Evolutionary conservation across 2,329 filamentous ascomycete genomes (phyloP).

Genomic region (Fusarium papillatum): DNA sequence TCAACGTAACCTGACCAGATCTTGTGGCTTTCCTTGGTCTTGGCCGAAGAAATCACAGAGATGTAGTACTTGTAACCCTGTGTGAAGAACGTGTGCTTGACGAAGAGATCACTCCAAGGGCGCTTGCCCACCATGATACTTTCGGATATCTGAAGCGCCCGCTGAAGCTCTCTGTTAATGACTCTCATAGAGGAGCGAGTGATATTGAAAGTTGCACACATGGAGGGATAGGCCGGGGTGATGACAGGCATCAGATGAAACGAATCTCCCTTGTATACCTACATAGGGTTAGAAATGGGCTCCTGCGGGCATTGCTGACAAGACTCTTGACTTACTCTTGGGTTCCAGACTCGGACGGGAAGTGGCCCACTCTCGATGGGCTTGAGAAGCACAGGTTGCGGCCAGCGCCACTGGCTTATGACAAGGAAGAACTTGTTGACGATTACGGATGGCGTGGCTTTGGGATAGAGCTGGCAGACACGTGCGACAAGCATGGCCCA

Average conservation of each 20-base stretch:
- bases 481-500: conserved; percentile 98
- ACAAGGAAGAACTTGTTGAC: conserved; percentile 96
- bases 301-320: background rate
- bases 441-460: conserved; percentile 89
- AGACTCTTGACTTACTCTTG: conserved; percentile 69
- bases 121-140: conserved; percentile 83
- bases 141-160: conserved; percentile 82
- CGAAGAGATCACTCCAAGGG: conserved; percentile 90
- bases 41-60: conserved; percentile 86
- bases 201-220: conserved; percentile 98
- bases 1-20: conserved; percentile 94
- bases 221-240: conserved; percentile 96
- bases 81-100: conserved; percentile 94
- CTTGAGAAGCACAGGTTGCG: conserved; percentile 92
- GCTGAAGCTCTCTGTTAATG: conserved; percentile 85
- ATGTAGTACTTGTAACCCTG: conserved; percentile 96
- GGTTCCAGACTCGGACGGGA: conserved; percentile 94
- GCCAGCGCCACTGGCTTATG: conserved; percentile 94
- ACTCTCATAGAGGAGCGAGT: conserved; percentile 87
- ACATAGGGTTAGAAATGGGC: conserved; percentile 15
- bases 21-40: conserved; percentile 85
- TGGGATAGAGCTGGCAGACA: conserved; percentile 96
- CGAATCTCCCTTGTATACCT: conserved; percentile 84
- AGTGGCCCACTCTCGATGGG: conserved; percentile 86
- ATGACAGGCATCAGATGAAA: conserved; percentile 98